These are phyloP conservation scores for Rhynchospora pubera DNA, from an alignment of 176 grass and related monocot species.

Conservation along the genomic window DNA sequence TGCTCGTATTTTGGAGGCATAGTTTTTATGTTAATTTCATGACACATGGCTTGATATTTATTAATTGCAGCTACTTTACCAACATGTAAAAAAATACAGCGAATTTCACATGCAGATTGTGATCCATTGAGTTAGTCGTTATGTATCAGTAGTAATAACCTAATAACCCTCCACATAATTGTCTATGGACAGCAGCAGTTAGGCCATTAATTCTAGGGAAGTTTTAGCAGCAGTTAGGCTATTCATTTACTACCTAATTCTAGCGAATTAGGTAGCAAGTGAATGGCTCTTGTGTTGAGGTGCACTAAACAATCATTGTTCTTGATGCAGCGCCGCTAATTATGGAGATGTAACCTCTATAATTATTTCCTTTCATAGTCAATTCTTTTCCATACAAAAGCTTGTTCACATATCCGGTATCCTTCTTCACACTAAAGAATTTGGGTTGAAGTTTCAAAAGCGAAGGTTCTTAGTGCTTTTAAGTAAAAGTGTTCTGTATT, in stretches of 20 bases:
- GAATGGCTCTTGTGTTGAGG: background rate
- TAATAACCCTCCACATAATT: background rate
- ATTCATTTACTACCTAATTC: too few relatives aligned
- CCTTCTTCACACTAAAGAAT: background rate
- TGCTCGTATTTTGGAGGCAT: background rate
- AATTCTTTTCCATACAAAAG: background rate
- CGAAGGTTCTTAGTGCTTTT: background rate
- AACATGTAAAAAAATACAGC: background rate
- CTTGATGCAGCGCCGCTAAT: background rate
- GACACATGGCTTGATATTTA: background rate
- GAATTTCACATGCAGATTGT: background rate
- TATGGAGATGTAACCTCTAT: background rate
- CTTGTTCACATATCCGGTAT: background rate
- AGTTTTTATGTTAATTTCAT: background rate
- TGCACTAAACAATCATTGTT: background rate
- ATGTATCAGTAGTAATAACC: background rate
- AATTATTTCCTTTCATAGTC: background rate
- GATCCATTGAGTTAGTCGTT: background rate
- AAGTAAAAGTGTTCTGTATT: background rate
- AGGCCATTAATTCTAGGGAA: background rate
- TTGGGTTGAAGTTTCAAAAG: background rate
- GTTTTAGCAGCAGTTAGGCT: too few relatives aligned
- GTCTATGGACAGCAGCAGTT: background rate
- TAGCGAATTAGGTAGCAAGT: background rate
- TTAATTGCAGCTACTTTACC: background rate